Evolutionary conservation across 306 rosid genomes (phyloP).

Genomic region (Luffa aegyptiaca): DNA sequence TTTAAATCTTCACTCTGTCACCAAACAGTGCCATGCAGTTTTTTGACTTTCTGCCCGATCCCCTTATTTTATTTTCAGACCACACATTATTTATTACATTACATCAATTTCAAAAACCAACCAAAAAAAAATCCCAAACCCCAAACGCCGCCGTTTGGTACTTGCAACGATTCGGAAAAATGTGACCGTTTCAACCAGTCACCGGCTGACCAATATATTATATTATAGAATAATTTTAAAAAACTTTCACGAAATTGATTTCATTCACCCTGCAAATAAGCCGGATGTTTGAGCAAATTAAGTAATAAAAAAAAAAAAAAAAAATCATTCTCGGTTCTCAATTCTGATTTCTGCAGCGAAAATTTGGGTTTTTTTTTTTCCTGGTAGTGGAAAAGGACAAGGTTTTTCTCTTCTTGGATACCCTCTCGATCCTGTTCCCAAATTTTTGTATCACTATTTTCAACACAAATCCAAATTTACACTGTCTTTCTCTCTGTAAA

Average conservation of each 20-base stretch:
- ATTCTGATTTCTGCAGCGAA: background rate
- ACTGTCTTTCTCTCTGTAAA: background rate
- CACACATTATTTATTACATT: background rate
- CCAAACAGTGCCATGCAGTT: conserved; percentile 7
- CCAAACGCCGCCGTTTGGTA: background rate
- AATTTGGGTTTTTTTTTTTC: background rate
- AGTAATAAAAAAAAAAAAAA: background rate
- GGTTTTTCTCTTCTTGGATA: background rate
- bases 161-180: background rate
- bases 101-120: background rate
- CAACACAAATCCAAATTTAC: background rate
- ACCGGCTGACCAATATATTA: background rate
- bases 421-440: background rate
- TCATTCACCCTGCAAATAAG: background rate
- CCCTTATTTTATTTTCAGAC: background rate
- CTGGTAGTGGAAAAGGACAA: background rate
- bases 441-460: background rate
- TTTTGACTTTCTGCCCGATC: background rate
- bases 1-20: background rate
- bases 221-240: background rate
- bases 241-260: background rate
- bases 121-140: too few relatives aligned
- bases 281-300: background rate
- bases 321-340: background rate
- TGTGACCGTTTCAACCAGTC: background rate